Evolutionary conservation across 805 yeast genomes (phyloP).

Genomic region (Spencermartinsiella europaea): DNA sequence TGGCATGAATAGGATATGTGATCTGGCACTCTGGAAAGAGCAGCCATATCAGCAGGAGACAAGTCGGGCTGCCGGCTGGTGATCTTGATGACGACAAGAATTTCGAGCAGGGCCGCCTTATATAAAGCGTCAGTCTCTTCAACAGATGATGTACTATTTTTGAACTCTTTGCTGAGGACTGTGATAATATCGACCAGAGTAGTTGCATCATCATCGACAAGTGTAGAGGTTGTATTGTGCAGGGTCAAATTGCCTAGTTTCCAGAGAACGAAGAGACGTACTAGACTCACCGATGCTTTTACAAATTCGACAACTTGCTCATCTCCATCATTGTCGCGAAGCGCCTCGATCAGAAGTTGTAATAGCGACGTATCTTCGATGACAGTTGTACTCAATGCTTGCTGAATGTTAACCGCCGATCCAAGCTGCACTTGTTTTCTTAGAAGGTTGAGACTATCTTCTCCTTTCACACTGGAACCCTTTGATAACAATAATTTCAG

Average conservation of each 20-base stretch:
- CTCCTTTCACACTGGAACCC: conserved; percentile 1
- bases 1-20: conserved; percentile 10
- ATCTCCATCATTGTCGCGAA: not conserved
- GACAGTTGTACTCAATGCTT: not conserved
- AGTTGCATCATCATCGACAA: conserved; percentile 1
- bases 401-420: not conserved
- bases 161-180: not conserved
- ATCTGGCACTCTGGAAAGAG: conserved; percentile 18
- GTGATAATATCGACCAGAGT: not conserved
- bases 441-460: not conserved
- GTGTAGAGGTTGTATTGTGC: conserved; percentile 4
- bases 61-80: conserved; percentile 25
- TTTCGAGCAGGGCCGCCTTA: conserved; percentile 17
- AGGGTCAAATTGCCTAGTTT: conserved; percentile 7
- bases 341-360: not conserved
- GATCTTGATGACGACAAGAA: conserved; percentile 22
- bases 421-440: not conserved
- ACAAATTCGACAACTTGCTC: not conserved
- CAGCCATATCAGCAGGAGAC: conserved; percentile 20
- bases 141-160: not conserved
- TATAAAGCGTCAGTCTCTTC: not conserved
- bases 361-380: not conserved
- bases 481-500: not conserved
- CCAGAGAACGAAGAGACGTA: conserved; percentile 12
- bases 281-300: conserved; percentile 2